Conservation (phyloP, 1,284 basidiomycete species). For the Erythrobasidium hasegawianum region DNA sequence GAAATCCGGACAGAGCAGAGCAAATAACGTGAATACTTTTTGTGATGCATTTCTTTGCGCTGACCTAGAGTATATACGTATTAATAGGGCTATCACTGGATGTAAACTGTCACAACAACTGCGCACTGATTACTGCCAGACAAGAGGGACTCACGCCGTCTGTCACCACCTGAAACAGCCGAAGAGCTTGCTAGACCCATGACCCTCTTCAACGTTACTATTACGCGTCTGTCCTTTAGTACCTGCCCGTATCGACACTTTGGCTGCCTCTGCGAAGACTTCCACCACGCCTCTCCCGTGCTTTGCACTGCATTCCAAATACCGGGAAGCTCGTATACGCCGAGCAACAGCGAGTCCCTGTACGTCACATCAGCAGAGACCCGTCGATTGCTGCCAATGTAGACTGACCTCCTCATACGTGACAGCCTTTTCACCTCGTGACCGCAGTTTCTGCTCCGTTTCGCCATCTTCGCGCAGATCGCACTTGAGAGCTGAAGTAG, state of each 20-base stretch:
- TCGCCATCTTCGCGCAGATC: conserved; percentile 77
- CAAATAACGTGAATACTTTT: no score
- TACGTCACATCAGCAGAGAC: background rate
- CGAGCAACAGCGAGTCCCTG: conserved; percentile 74
- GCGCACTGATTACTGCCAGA: no score
- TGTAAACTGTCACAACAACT: no score
- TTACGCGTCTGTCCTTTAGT: conserved; percentile 57
- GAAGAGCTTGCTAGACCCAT: conserved; percentile 24
- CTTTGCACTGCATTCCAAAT: conserved; percentile 93
- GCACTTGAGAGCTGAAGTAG: conserved; percentile 79
- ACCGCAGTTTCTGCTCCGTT: conserved; percentile 64
- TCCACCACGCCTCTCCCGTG: conserved; percentile 89
- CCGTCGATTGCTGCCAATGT: no score
- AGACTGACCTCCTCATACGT: conserved; percentile 72
- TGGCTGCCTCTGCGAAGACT: conserved; percentile 82
- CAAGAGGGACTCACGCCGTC: no score
- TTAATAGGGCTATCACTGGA: no score
- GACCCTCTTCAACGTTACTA: conserved; percentile 21
- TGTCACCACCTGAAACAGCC: conserved; percentile 28
- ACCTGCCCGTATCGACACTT: conserved; percentile 70
- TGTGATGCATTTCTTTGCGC: no score
- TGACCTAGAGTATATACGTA: no score
- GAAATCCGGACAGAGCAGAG: no score
- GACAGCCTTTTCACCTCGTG: conserved; percentile 65
- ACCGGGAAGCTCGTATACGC: conserved; percentile 84